Evolutionary conservation across 2,329 filamentous ascomycete species (phyloP).

Genomic region (Myriosclerotinia curreyana): DNA sequence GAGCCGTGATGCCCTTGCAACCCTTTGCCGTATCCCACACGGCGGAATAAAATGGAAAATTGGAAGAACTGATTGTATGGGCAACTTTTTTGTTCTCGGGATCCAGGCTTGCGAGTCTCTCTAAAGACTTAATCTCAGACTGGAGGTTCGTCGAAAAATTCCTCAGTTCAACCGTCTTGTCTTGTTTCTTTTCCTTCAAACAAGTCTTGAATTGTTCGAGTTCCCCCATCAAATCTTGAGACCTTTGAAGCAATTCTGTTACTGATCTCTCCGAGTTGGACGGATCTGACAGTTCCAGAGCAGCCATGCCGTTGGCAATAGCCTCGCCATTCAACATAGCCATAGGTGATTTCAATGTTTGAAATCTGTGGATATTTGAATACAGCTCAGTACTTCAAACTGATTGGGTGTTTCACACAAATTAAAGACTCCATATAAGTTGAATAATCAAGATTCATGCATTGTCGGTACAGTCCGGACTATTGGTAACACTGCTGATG

Average conservation of each 20-base stretch:
- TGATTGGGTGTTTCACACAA: no score
- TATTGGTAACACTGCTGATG: not conserved
- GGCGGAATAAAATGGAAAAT: constrained; percentile 61
- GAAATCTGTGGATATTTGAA: no score
- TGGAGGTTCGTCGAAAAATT: constrained; percentile 48
- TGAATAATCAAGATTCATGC: no score
- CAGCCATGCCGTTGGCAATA: not conserved
- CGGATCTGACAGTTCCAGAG: constrained; percentile 2
- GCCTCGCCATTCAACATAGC: not conserved
- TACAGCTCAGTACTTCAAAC: no score
- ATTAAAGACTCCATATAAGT: no score
- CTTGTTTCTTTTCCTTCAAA: constrained; percentile 44
- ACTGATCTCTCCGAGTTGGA: constrained; percentile 17
- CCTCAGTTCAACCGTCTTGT: constrained; percentile 49
- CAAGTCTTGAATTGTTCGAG: constrained; percentile 45
- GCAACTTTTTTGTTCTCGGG: constrained; percentile 39
- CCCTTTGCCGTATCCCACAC: constrained; percentile 62
- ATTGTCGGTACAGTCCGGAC: no score
- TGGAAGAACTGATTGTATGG: constrained; percentile 63
- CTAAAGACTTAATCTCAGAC: constrained; percentile 48
- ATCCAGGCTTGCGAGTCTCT: constrained; percentile 40
- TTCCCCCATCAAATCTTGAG: constrained; percentile 43
- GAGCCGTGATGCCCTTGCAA: constrained; percentile 53
- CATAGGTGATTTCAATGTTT: not conserved
- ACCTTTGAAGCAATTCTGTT: constrained; percentile 31